A percentile compares a stretch with the other conserved stretches of the same genome.
Evolutionary conservation across 2,329 filamentous ascomycete species (phyloP).

Genomic region (Aspergillus clavatus): DNA sequence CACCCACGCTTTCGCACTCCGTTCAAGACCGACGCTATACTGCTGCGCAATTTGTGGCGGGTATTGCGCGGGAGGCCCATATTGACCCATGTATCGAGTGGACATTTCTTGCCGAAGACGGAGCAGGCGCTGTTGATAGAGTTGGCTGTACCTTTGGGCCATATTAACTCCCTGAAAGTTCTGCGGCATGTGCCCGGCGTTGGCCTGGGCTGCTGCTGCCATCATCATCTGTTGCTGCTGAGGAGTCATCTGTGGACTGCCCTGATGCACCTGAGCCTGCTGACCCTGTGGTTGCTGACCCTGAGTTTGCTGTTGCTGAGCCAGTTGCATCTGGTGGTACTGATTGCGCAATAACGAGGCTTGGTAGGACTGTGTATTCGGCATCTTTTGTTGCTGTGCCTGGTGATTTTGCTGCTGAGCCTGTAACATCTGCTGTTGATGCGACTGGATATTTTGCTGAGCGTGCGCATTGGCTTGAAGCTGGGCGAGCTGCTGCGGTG

Average conservation of each 20-base stretch:
- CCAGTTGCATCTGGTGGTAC: slow-evolving; percentile 36
- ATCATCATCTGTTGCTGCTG: slow-evolving; percentile 36
- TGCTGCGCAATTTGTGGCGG: slow-evolving; percentile 36
- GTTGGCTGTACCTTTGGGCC: slow-evolving; percentile 31
- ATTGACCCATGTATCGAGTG: slow-evolving; percentile 34
- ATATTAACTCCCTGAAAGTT: slow-evolving; percentile 27
- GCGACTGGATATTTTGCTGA: slow-evolving; percentile 43
- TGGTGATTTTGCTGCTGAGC: slow-evolving; percentile 32
- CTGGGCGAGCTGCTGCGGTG: slow-evolving; percentile 39
- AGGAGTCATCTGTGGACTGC: slow-evolving; percentile 31
- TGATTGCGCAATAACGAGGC: slow-evolving; percentile 36
- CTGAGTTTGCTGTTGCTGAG: slow-evolving; percentile 30
- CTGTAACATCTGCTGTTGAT: slow-evolving; percentile 39
- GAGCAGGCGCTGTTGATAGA: slow-evolving; percentile 35
- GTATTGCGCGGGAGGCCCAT: slow-evolving; percentile 36
- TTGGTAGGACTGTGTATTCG: slow-evolving; percentile 34
- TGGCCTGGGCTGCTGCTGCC: slow-evolving; percentile 37
- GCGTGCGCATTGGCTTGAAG: slow-evolving; percentile 43
- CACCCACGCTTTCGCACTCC: slow-evolving; percentile 34
- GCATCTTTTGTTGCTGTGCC: slow-evolving; percentile 25
- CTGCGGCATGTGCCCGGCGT: slow-evolving; percentile 32
- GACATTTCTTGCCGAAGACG: slow-evolving; percentile 36
- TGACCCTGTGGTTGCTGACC: slow-evolving; percentile 18
- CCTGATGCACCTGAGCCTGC: slow-evolving; percentile 28
- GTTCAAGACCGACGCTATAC: slow-evolving; percentile 34